These are phyloP conservation scores for Cryptosporidium felis DNA, from an alignment of 169 alveolate species.

Conservation along the genomic window DNA sequence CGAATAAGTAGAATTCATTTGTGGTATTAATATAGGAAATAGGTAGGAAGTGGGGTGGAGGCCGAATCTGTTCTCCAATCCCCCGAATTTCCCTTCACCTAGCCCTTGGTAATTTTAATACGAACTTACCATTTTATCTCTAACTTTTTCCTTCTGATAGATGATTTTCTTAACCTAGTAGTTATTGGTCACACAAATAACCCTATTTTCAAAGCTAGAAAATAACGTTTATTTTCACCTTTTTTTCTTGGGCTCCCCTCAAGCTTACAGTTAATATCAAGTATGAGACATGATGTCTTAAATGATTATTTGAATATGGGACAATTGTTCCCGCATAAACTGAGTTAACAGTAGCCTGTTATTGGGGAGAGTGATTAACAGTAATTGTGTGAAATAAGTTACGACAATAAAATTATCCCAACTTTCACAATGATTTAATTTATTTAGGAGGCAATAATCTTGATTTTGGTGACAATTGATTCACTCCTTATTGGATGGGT, in stretches of 20 bases:
- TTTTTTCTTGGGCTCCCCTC: conserved; percentile 8
- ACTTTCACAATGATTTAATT: too few relatives aligned
- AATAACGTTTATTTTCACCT: background rate
- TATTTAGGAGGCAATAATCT: too few relatives aligned
- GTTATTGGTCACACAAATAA: conserved; percentile 39
- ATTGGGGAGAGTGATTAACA: too few relatives aligned
- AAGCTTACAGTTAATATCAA: background rate
- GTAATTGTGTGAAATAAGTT: too few relatives aligned
- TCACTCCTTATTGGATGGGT: too few relatives aligned
- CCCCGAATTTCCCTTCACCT: background rate
- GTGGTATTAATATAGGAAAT: background rate
- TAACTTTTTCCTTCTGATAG: background rate
- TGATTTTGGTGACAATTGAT: too few relatives aligned
- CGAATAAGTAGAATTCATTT: background rate
- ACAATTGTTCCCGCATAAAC: background rate
- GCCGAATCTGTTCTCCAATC: background rate
- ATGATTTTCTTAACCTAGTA: background rate
- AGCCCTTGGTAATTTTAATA: background rate
- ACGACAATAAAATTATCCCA: too few relatives aligned
- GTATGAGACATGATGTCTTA: conserved; percentile 68
- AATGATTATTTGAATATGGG: conserved; percentile 55
- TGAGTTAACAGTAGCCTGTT: background rate
- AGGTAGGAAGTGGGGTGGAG: background rate
- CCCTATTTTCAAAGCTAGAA: background rate
- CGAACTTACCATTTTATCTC: conserved; percentile 37